Evolutionary conservation across 306 rosid genomes (phyloP).

Genomic region (Abrus precatorius): DNA sequence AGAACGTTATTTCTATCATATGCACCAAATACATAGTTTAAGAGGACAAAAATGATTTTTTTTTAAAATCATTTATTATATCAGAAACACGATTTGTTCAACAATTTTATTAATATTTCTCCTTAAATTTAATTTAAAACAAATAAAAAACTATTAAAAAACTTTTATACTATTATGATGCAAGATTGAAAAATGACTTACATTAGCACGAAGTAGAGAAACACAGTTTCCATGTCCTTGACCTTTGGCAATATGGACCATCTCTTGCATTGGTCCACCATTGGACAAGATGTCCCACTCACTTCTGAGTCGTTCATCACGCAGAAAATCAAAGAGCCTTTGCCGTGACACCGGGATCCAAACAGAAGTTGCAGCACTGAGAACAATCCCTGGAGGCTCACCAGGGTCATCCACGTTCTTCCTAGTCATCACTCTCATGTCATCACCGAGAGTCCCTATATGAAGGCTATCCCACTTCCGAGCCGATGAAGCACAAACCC

Average conservation of each 20-base stretch:
- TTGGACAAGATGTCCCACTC: conserved; percentile 90
- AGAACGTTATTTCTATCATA: too few relatives aligned
- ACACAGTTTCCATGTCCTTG: conserved; percentile 74
- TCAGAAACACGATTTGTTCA: too few relatives aligned
- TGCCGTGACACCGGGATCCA: conserved; percentile 78
- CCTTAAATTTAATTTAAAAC: too few relatives aligned
- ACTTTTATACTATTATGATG: too few relatives aligned
- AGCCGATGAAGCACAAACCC: conserved; percentile 73
- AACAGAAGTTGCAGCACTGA: conserved; percentile 91
- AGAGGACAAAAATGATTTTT: too few relatives aligned
- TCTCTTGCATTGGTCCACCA: conserved; percentile 76
- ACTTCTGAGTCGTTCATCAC: conserved; percentile 67
- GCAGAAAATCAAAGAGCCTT: conserved; percentile 76
- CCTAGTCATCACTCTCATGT: conserved; percentile 81
- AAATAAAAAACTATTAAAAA: too few relatives aligned
- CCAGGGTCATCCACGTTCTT: conserved; percentile 79
- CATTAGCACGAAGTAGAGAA: conserved; percentile 81
- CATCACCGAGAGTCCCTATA: conserved; percentile 69
- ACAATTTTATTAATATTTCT: too few relatives aligned
- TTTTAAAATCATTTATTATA: too few relatives aligned
- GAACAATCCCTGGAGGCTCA: conserved; percentile 84
- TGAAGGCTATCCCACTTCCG: conserved; percentile 81
- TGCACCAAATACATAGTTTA: too few relatives aligned
- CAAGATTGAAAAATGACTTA: conserved; percentile 46
- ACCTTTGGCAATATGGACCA: conserved; percentile 79